Percentiles rank a stretch among this genome's conserved stretches.
phyloP scores from a whole-genome alignment of 352 stramenopile species.

The Phytophthora idaei region DNA sequence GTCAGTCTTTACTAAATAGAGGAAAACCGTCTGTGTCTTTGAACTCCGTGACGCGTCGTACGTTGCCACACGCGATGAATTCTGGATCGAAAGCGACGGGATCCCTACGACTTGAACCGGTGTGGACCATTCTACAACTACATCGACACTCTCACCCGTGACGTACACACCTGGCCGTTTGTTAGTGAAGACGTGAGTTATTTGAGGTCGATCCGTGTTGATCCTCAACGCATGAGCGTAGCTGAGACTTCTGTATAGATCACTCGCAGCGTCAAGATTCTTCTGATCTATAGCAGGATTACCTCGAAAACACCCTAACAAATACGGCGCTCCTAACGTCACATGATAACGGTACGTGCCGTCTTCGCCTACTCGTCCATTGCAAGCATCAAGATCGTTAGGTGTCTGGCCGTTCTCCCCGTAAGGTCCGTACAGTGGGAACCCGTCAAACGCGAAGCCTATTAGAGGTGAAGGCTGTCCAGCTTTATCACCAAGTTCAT shows the following conservation, averaged over 20 bases:
- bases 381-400: conserved; percentile 68
- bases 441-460: conserved; percentile 79
- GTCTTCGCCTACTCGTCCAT: conserved; percentile 64
- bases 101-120: conserved; percentile 46
- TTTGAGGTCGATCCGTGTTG: conserved; percentile 49
- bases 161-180: conserved; percentile 63
- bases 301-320: conserved; percentile 71
- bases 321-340: conserved; percentile 52
- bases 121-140: conserved; percentile 65
- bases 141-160: conserved; percentile 62
- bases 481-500: conserved; percentile 40
- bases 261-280: conserved; percentile 20
- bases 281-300: conserved; percentile 15
- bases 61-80: conserved; percentile 39
- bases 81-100: conserved; percentile 48
- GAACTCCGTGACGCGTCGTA: conserved; percentile 55
- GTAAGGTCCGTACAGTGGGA: conserved; percentile 73
- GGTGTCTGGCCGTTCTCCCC: conserved; percentile 49
- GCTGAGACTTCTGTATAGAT: conserved; percentile 62
- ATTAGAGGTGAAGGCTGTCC: conserved; percentile 59
- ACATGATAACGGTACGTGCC: conserved; percentile 78
- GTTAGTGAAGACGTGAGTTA: conserved; percentile 63
- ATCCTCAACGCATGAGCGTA: conserved; percentile 56
- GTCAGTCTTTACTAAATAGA: conserved; percentile 43
- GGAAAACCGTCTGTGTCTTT: conserved; percentile 46